These are phyloP conservation scores for Microcyclosporella mali DNA, from an alignment of 2,329 filamentous ascomycete species.

Conservation along the genomic window DNA sequence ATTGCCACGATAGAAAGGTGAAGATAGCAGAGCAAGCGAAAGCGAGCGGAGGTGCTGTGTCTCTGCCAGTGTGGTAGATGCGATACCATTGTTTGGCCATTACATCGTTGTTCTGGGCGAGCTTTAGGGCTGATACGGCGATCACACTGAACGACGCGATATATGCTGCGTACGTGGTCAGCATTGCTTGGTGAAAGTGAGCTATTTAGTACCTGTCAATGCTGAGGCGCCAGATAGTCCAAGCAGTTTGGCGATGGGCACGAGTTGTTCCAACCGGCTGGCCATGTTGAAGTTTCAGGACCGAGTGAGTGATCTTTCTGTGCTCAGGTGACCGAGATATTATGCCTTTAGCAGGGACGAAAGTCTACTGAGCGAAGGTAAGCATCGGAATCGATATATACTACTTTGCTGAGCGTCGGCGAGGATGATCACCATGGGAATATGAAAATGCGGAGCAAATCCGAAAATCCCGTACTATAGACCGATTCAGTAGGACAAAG, in stretches of 20 bases:
- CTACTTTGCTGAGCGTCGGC: too few species aligned
- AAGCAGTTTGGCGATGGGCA: conserved; percentile 12
- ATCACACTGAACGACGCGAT: conserved; percentile 18
- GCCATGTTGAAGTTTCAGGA: conserved; percentile 4
- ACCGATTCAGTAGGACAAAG: too few species aligned
- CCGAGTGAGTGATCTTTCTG: too few species aligned
- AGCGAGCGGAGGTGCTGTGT: conserved; percentile 18
- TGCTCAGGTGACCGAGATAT: too few species aligned
- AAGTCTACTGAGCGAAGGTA: too few species aligned
- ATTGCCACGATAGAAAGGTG: conserved; percentile 17
- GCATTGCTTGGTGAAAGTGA: neutral
- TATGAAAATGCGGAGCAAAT: too few species aligned
- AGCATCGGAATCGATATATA: too few species aligned
- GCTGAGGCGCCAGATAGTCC: conserved; percentile 17
- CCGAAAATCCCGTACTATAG: too few species aligned
- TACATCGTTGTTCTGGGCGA: conserved; percentile 14
- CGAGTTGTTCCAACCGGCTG: conserved; percentile 10
- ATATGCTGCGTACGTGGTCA: conserved; percentile 9
- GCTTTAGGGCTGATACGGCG: conserved; percentile 17
- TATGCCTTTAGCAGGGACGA: too few species aligned
- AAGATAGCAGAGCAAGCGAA: conserved; percentile 15
- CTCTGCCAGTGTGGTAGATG: conserved; percentile 19
- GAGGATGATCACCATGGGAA: too few species aligned
- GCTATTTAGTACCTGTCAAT: conserved; percentile 7
- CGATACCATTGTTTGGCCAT: conserved; percentile 22